A percentile compares a stretch with the other conserved stretches of the same genome.
These are phyloP conservation scores for Backusella mclennaniae DNA, from an alignment of 192 early-diverging fungal genomes.

Conservation along the genomic window DNA sequence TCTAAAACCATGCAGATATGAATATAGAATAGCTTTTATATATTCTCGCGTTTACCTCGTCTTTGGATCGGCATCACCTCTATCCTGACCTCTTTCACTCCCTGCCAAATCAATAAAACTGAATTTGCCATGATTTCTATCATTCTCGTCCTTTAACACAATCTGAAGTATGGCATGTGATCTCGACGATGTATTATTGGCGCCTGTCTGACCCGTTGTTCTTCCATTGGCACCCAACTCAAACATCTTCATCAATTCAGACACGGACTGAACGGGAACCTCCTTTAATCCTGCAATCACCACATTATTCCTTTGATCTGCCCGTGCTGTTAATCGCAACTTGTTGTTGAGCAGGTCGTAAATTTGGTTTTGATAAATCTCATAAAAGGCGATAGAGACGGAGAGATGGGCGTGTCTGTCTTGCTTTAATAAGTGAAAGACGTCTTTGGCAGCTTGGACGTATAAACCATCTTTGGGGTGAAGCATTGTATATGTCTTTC, in stretches of 20 bases:
- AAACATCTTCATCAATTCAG: slow-evolving; percentile 87
- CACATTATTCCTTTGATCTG: slow-evolving; percentile 94
- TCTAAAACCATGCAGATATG: slow-evolving; percentile 28
- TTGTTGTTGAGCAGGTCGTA: slow-evolving; percentile 91
- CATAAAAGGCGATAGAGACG: slow-evolving; percentile 90
- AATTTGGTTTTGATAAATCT: slow-evolving; percentile 96
- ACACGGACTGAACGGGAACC: slow-evolving; percentile 77
- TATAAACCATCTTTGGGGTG: slow-evolving; percentile 87
- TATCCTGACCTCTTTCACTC: slow-evolving; percentile 96
- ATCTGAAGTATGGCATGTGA: slow-evolving; percentile 98
- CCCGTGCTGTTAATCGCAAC: slow-evolving; percentile 85
- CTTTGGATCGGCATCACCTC: slow-evolving; percentile 88
- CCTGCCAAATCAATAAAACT: slow-evolving; percentile 98
- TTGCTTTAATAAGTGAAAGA: slow-evolving; percentile 71
- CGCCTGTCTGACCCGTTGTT: slow-evolving; percentile 93
- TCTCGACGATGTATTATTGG: slow-evolving; percentile 93
- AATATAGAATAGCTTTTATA: background rate
- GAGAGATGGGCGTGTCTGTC: slow-evolving; percentile 71
- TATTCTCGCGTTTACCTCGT: slow-evolving; percentile 58
- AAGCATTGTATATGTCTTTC: slow-evolving; percentile 99
- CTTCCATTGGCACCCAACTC: slow-evolving; percentile 85
- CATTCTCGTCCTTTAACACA: slow-evolving; percentile 63
- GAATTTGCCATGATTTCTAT: slow-evolving; percentile 75
- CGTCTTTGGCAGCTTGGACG: slow-evolving; percentile 87
- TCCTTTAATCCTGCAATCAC: slow-evolving; percentile 86